Base-by-base conservation (phyloP, 495 filamentous ascomycete genomes). In the Sphaerosporella brunnea region DNA sequence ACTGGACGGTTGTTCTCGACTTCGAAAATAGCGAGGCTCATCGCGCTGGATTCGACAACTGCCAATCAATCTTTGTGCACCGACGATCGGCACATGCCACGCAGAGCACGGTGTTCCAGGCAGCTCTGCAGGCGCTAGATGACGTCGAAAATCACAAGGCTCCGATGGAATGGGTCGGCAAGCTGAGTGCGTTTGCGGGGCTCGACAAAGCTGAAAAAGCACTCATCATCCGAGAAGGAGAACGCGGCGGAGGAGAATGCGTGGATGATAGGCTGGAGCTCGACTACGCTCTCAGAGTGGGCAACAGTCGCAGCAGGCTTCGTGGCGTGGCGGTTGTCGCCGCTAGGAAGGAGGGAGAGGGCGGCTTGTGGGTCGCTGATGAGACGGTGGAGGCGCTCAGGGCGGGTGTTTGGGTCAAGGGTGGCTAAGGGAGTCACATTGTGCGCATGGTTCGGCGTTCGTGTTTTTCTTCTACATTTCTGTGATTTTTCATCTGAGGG, bases 1-100 rank as follows among this genome's bases (percentile, higher is more conserved):
- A 85, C 64, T 96, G 90, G 90, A 78, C 80, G 23, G 66, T 94
- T 3, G 73, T 77, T 16, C 68, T 99, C 4, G 80, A 94, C 58
- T 82, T 99, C 50, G 70, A 69, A 16, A 63, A 67, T 43, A 75
- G 85, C 32, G 68, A 76, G 0, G 62, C 65, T 0, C 77, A 81
- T 43, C 66, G 77, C n/a, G 68, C 75, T 0, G 73, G 78, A 26
- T 95, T 97, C 65, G 68, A 69, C 23, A 67, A 65, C 11, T 79
- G 78, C 30, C 85, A 93, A 63, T 82, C 74, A 0, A 65, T 99
- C 24, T 85, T 77, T 53, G 75, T 97, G 2, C 75, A 84, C 30
- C 73, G 82, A n/a, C 75, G 87, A 39, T 74, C 82, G 19, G 77
- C 72, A 3, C 72, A 77, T 58, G 78, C 77, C 36, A 69, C 79